phyloP scores from a whole-genome alignment of 2,329 filamentous ascomycete genomes.

The Pseudocercospora macadamiae region DNA sequence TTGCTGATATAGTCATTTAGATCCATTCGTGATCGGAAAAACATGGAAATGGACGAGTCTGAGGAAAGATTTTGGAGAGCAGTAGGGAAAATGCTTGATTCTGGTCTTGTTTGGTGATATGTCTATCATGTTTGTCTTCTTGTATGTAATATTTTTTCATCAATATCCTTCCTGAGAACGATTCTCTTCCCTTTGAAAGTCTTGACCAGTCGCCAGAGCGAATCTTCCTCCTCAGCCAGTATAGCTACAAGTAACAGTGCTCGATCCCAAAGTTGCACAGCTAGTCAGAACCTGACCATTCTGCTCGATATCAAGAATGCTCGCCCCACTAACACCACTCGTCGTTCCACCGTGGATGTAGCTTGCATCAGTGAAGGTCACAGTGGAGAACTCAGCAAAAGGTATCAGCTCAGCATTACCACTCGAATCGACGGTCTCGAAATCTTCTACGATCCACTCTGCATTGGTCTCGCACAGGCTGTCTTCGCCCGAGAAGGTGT shows the following conservation, averaged over 20 bases:
- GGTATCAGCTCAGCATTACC: constrained; percentile 41
- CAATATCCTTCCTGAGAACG: too few species aligned
- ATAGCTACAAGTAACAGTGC: neutral
- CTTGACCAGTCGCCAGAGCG: too few species aligned
- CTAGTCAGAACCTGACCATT: constrained; percentile 25
- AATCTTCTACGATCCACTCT: constrained; percentile 67
- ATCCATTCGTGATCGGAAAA: neutral
- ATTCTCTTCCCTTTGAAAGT: too few species aligned
- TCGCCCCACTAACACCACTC: constrained; percentile 36
- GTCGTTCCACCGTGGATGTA: constrained; percentile 38
- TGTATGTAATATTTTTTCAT: too few species aligned
- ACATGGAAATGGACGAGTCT: neutral
- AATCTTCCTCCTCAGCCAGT: constrained; percentile 2
- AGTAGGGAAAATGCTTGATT: neutral
- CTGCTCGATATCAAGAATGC: constrained; percentile 53
- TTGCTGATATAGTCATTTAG: too few species aligned
- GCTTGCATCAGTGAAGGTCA: constrained; percentile 46
- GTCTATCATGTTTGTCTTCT: too few species aligned
- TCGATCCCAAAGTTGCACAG: constrained; percentile 11
- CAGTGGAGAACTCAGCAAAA: constrained; percentile 53
- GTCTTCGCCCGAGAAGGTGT: constrained; percentile 53
- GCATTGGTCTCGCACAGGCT: constrained; percentile 58
- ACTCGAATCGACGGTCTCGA: constrained; percentile 38
- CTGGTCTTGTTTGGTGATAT: neutral
- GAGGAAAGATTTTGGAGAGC: neutral